Percentiles rank a stretch among this genome's conserved stretches.
Evolutionary conservation across 306 rosid species (phyloP).

Genomic region (Vicia sativa): DNA sequence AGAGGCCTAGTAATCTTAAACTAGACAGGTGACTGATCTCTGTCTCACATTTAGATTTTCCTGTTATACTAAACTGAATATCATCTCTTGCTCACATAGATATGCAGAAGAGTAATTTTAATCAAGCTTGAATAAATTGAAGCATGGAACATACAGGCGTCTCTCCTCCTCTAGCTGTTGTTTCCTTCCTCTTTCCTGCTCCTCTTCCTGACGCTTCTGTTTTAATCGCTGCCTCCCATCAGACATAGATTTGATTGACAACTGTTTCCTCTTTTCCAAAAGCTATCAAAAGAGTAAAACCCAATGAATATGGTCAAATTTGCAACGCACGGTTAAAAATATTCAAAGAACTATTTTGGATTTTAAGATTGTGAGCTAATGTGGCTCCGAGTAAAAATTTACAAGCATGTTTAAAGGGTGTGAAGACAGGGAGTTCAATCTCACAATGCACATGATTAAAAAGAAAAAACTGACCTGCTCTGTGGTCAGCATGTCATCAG

Average conservation of each 20-base stretch:
- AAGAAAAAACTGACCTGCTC: slow-evolving; percentile 72
- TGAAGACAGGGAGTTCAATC: slow-evolving; percentile 32
- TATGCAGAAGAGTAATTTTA: slow-evolving; percentile 1
- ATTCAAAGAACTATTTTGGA: slow-evolving; percentile 16
- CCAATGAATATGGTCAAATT: slow-evolving; percentile 23
- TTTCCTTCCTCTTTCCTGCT: slow-evolving; percentile 72
- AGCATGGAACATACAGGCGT: slow-evolving; percentile 61
- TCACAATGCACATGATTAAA: slow-evolving; percentile 33
- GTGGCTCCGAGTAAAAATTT: not conserved
- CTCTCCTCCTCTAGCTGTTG: slow-evolving; percentile 78
- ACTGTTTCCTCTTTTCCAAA: slow-evolving; percentile 75
- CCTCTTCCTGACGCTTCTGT: slow-evolving; percentile 82
- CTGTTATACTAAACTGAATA: slow-evolving; percentile 9
- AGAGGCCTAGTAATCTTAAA: slow-evolving; percentile 11
- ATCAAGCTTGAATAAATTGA: slow-evolving; percentile 17
- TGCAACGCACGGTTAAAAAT: slow-evolving; percentile 7
- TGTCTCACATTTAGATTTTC: not conserved
- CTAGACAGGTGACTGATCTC: not conserved
- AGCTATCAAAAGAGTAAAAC: slow-evolving; percentile 55
- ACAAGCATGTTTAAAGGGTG: slow-evolving; percentile 25
- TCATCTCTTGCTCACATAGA: slow-evolving; percentile 20
- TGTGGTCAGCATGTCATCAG: slow-evolving; percentile 77
- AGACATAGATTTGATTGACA: slow-evolving; percentile 85
- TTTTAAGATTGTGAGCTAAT: slow-evolving; percentile 6
- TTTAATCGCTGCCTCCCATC: slow-evolving; percentile 90